Base-by-base conservation (phyloP, 2,329 filamentous ascomycete species). In the Metarhizium album region DNA sequence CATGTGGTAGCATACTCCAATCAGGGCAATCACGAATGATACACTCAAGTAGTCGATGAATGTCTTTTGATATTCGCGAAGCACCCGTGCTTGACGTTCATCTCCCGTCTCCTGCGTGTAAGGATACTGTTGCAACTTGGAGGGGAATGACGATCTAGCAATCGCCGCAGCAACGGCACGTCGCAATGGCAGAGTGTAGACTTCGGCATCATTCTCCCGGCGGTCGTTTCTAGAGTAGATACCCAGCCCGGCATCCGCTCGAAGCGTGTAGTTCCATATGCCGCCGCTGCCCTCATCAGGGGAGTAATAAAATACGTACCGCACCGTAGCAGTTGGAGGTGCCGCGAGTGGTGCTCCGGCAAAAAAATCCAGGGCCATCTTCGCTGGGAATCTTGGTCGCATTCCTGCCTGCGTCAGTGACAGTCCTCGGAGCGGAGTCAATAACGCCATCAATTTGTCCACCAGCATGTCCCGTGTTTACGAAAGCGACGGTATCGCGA, bases 371-470 rank as follows among this genome's bases (percentile, higher is more conserved):
- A 22, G 73, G 53, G 3, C 67, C 60, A 1, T 54, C 53, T 40
- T 62, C 61, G 9, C 55, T 49, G n/a, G 42, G 33, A 9, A 63
- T 52, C 0, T 42, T 57, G 3, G 53, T 59, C 8, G 62, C 58
- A 18, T 59, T 59, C 48, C 58, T 61, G 3, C 63, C 63, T 1
- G 62, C 61, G 8, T 46, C 50, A 0, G 48, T 48, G 22, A 64
- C 56, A 9, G 54, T 52, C 2, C 55, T 47, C 24, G 54, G 51
- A 13, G 62, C 62, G 4, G 70, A 63, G 53, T 75, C 70, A 54
- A 91, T 88, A 31, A 91, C 80, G 13, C 70, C 69, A 49, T 84
- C 80, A 50, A 91, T 87, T 51, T 83, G 76, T 16, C 86, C 86
- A 14, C 79, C 82, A 0, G 72, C 71, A 49, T 79, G 69, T n/a